Conservation (phyloP, 305 asterid genomes). For the Solanum hybrid region DNA sequence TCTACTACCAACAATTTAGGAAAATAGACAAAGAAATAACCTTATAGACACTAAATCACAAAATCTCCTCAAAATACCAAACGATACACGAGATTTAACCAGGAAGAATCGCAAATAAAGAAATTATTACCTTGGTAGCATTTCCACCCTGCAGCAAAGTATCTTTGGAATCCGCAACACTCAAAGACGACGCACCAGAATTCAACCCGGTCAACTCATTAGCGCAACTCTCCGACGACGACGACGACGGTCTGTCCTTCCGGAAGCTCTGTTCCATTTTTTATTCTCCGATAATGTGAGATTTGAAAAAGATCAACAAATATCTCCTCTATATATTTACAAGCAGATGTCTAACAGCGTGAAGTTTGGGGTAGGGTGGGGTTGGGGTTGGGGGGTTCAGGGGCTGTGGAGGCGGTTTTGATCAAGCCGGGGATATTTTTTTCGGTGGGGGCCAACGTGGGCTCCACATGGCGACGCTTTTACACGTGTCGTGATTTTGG, state of each 20-base stretch:
- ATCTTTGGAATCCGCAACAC: constrained; percentile 22
- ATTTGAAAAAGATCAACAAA: constrained; percentile 1
- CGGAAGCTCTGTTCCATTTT: constrained; percentile 20
- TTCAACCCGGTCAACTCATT: constrained; percentile 24
- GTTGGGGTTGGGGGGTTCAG: background rate
- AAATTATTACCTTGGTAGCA: constrained; percentile 21
- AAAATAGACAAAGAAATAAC: background rate
- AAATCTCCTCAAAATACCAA: background rate
- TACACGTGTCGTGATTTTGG: constrained; percentile 42
- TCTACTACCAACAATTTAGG: background rate
- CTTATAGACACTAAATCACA: background rate
- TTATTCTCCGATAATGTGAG: background rate
- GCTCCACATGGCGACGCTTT: constrained; percentile 68
- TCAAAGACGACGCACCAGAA: constrained; percentile 29
- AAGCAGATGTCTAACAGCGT: background rate
- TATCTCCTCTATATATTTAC: background rate
- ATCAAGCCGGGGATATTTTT: background rate
- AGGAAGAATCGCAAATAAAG: constrained; percentile 5
- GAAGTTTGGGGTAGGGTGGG: constrained; percentile 10
- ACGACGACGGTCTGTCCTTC: constrained; percentile 4
- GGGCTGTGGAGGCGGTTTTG: background rate
- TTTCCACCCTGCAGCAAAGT: constrained; percentile 7
- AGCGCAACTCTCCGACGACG: background rate
- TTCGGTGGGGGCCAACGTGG: background rate
- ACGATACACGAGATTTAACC: background rate